phyloP scores from a whole-genome alignment of 805 yeast genomes.

The Candida vaughaniae region DNA sequence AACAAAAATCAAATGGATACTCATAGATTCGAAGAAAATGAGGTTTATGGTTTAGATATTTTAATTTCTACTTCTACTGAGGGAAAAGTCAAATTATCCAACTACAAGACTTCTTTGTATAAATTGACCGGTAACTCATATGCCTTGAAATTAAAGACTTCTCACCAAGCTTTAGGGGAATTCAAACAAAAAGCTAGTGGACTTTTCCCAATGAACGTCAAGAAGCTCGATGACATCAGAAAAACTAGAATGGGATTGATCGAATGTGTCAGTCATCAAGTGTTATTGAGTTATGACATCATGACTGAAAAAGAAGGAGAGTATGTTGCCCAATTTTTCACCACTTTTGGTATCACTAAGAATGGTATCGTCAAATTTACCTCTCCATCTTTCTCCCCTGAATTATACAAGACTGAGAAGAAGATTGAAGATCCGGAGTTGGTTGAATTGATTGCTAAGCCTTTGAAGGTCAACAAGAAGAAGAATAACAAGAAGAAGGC shows the following conservation, averaged over 20 bases:
- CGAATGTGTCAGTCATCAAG: conserved; percentile 68
- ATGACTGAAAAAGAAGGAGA: conserved; percentile 66
- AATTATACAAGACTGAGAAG: conserved; percentile 55
- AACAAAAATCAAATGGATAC: conserved; percentile 65
- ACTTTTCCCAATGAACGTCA: conserved; percentile 64
- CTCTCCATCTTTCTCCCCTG: conserved; percentile 49
- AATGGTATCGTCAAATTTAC: conserved; percentile 69
- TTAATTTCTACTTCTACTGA: conserved; percentile 61
- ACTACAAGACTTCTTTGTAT: conserved; percentile 65
- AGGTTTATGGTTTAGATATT: conserved; percentile 75
- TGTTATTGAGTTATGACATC: conserved; percentile 67
- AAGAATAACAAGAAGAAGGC: conserved; percentile 17
- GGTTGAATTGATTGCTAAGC: conserved; percentile 44
- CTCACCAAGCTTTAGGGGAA: conserved; percentile 65
- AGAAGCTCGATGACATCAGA: conserved; percentile 65
- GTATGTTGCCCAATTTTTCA: conserved; percentile 66
- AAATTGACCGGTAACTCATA: conserved; percentile 70
- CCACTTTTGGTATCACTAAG: conserved; percentile 74
- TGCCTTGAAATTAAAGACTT: conserved; percentile 67
- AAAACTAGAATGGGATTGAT: conserved; percentile 72
- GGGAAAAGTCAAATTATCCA: conserved; percentile 63
- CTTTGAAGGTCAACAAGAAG: conserved; percentile 49
- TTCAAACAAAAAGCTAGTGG: conserved; percentile 63
- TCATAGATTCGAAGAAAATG: conserved; percentile 66
- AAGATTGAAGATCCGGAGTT: conserved; percentile 51